These are phyloP conservation scores for Geosiphon pyriformis DNA, from an alignment of 192 early-diverging fungal species.

Conservation along the genomic window DNA sequence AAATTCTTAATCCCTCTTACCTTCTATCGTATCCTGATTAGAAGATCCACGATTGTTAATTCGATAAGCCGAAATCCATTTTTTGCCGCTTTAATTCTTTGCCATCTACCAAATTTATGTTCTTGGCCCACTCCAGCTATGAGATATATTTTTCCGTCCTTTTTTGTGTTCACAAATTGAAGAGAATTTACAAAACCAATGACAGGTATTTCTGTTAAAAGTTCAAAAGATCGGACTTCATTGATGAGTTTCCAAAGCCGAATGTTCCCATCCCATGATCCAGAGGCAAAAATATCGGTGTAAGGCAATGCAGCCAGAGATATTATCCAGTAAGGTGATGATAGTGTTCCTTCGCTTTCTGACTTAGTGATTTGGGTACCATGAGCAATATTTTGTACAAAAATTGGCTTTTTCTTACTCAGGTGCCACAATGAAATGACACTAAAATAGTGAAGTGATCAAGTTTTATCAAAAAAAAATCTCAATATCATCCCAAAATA, in stretches of 20 bases:
- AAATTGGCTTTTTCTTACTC: constrained; percentile 89
- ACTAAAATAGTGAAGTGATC: constrained; percentile 47
- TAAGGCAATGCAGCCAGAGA: constrained; percentile 75
- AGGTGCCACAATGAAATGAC: constrained; percentile 90
- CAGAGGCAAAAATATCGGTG: constrained; percentile 87
- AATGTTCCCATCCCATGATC: constrained; percentile 81
- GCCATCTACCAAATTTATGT: constrained; percentile 87
- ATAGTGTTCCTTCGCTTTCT: constrained; percentile 37
- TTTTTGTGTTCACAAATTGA: constrained; percentile 27
- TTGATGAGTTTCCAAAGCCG: constrained; percentile 80
- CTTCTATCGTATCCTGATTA: no score
- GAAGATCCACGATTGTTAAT: no score
- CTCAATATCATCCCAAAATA: constrained; percentile 2
- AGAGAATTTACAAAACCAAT: constrained; percentile 56
- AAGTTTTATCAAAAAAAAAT: constrained; percentile 2
- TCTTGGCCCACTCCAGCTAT: constrained; percentile 82
- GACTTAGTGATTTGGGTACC: constrained; percentile 50
- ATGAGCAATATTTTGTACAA: constrained; percentile 69
- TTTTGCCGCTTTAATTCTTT: constrained; percentile 65
- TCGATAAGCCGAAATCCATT: constrained; percentile 72
- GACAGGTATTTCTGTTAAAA: constrained; percentile 59
- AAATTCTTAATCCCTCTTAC: no score
- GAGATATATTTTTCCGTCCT: constrained; percentile 31
- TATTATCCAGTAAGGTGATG: constrained; percentile 72
- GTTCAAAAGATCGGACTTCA: constrained; percentile 57